Evolutionary conservation across 1,139 yeast genomes (phyloP).

Genomic region (Hansenula lynferdii): DNA sequence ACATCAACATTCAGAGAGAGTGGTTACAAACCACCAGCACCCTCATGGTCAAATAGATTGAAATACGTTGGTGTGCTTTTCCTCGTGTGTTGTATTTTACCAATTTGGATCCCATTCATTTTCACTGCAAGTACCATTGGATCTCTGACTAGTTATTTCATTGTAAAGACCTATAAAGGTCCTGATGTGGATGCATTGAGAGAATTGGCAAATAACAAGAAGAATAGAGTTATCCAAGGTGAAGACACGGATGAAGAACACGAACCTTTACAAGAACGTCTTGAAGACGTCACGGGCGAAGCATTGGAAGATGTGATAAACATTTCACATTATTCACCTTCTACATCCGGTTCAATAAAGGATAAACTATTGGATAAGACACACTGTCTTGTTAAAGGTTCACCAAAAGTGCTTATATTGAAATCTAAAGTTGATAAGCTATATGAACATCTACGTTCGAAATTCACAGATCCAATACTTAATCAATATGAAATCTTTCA

Average conservation of each 20-base stretch:
- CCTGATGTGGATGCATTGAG: slow-evolving; percentile 9
- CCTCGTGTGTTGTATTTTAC: slow-evolving; percentile 34
- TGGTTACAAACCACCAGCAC: slow-evolving; percentile 4
- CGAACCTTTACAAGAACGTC: slow-evolving; percentile 9
- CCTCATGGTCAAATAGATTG: slow-evolving; percentile 20
- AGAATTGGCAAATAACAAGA: slow-evolving; percentile 11
- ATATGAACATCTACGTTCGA: slow-evolving; percentile 1
- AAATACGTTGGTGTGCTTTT: slow-evolving; percentile 29
- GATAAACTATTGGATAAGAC: background rate
- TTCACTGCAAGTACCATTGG: slow-evolving; percentile 37
- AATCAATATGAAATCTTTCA: slow-evolving; percentile 15
- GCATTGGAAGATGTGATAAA: slow-evolving; percentile 19
- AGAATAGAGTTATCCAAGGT: slow-evolving; percentile 7
- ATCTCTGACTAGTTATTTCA: slow-evolving; percentile 22
- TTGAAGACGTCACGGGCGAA: slow-evolving; percentile 16
- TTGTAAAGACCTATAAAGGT: slow-evolving; percentile 15
- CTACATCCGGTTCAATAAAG: slow-evolving; percentile 1
- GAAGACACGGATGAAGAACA: too few species aligned
- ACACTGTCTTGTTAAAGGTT: slow-evolving; percentile 2
- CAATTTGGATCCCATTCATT: slow-evolving; percentile 51
- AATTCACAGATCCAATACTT: slow-evolving; percentile 16
- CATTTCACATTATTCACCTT: slow-evolving; percentile 12
- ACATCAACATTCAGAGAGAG: slow-evolving; percentile 23
- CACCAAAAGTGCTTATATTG: slow-evolving; percentile 5
- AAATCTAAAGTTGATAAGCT: slow-evolving; percentile 10